A percentile compares a stretch with the other conserved stretches of the same genome.
Conservation (phyloP, 169 alveolate genomes). For the Eimeria maxima region DNA sequence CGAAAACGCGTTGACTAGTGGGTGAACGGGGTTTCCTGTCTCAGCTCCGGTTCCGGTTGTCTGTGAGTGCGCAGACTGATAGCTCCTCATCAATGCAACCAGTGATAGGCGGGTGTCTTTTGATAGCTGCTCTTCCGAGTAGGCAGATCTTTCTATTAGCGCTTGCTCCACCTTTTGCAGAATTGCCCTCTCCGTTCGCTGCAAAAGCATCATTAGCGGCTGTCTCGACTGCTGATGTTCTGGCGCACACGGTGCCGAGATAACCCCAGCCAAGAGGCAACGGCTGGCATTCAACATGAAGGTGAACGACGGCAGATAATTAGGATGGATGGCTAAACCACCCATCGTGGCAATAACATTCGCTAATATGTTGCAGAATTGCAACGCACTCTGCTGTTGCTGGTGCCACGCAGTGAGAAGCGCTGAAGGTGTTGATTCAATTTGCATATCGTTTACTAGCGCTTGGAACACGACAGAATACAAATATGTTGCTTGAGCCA, state of each 20-base stretch:
- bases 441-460: constrained; percentile 16
- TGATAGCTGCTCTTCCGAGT: neutral
- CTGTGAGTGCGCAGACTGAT: neutral
- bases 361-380: constrained; percentile 7
- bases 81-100: constrained; percentile 30
- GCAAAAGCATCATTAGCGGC: neutral
- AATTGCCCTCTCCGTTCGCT: constrained; percentile 15
- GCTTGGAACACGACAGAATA: constrained; percentile 58
- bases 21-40: neutral
- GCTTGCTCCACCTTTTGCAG: neutral
- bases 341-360: constrained; percentile 13
- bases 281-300: constrained; percentile 49
- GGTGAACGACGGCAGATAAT: neutral
- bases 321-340: neutral
- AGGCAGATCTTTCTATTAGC: neutral
- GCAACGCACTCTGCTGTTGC: constrained; percentile 24
- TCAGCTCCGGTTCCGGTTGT: neutral
- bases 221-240: constrained; percentile 17
- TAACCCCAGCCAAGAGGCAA: neutral
- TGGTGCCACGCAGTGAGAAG: constrained; percentile 17
- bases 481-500: constrained; percentile 36
- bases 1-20: neutral
- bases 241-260: neutral
- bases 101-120: neutral
- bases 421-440: neutral